Percentiles rank a stretch among this genome's conserved stretches.
Conservation (phyloP, 1,284 basidiomycete genomes). For the Porogramme epimiltina region DNA sequence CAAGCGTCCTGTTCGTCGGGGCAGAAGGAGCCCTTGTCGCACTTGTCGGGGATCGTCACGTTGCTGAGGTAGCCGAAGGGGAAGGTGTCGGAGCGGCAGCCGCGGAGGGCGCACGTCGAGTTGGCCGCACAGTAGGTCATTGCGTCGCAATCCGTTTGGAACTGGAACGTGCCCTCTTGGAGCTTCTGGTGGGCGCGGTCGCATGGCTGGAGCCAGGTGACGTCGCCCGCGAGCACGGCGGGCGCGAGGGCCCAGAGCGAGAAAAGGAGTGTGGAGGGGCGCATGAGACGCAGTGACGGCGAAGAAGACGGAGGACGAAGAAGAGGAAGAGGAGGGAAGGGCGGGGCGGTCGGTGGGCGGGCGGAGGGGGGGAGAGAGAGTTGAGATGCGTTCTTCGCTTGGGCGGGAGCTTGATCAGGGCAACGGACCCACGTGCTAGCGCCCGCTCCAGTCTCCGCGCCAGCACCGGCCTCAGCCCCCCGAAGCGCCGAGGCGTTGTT, state of each 20-base stretch:
- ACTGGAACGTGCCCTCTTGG: conserved; percentile 73
- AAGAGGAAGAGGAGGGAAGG: not conserved
- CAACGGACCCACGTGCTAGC: not conserved
- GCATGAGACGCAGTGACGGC: conserved; percentile 33
- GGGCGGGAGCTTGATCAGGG: not conserved
- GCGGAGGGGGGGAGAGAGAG: not conserved
- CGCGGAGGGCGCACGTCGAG: conserved; percentile 61
- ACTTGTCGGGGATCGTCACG: conserved; percentile 60
- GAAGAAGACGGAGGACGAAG: not conserved
- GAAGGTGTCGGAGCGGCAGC: conserved; percentile 77
- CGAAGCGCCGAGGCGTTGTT: not conserved
- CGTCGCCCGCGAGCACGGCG: conserved; percentile 43
- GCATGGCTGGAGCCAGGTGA: conserved; percentile 51
- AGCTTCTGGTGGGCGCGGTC: conserved; percentile 61
- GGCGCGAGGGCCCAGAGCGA: conserved; percentile 31
- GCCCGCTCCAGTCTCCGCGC: not conserved
- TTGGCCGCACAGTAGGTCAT: conserved; percentile 65
- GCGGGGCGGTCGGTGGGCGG: not conserved
- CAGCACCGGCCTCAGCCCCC: not conserved
- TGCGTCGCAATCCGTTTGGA: conserved; percentile 76
- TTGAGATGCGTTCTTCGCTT: not conserved
- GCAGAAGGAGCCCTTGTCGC: conserved; percentile 68
- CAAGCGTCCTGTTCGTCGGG: conserved; percentile 84
- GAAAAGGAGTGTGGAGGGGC: conserved; percentile 44
- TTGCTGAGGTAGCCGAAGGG: conserved; percentile 63